Conservation (phyloP, 495 filamentous ascomycete species). For the Polyplosphaeria fusca region DNA sequence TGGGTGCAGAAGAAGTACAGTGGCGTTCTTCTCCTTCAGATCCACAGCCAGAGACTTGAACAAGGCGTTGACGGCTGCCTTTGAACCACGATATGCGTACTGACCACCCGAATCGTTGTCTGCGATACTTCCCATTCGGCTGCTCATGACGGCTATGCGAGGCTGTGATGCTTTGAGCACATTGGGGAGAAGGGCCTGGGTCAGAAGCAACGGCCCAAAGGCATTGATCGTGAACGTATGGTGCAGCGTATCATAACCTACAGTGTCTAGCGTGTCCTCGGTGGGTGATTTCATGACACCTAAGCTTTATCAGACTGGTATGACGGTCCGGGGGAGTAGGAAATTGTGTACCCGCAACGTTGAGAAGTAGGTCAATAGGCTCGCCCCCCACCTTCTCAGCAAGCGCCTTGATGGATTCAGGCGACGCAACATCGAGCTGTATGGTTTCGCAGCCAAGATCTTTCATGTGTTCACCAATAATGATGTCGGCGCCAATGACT, state of each 20-base stretch:
- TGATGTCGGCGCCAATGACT: slow-evolving; percentile 40
- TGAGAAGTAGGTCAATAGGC: slow-evolving; percentile 38
- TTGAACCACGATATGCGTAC: slow-evolving; percentile 72
- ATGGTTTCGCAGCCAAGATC: slow-evolving; percentile 45
- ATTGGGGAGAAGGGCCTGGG: slow-evolving; percentile 43
- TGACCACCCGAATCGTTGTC: slow-evolving; percentile 64
- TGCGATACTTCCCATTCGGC: slow-evolving; percentile 41
- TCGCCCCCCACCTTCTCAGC: slow-evolving; percentile 19
- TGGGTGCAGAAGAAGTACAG: slow-evolving; percentile 42
- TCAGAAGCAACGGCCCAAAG: slow-evolving; percentile 41
- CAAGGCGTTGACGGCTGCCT: slow-evolving; percentile 51
- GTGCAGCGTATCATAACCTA: slow-evolving; percentile 8
- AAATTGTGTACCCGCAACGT: slow-evolving; percentile 35
- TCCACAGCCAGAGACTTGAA: slow-evolving; percentile 42
- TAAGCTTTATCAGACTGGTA: background rate
- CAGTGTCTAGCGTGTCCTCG: slow-evolving; percentile 32
- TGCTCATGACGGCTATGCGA: slow-evolving; percentile 38
- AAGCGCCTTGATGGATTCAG: slow-evolving; percentile 35
- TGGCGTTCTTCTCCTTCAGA: slow-evolving; percentile 36
- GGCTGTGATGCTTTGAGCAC: slow-evolving; percentile 24
- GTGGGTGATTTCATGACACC: slow-evolving; percentile 37
- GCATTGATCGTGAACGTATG: slow-evolving; percentile 39
- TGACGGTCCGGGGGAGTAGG: background rate
- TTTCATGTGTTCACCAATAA: slow-evolving; percentile 46
- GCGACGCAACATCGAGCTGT: slow-evolving; percentile 48